A percentile compares a stretch with the other conserved stretches of the same genome.
These are phyloP conservation scores for Podila horticola DNA, from an alignment of 192 early-diverging fungal genomes.

Conservation along the genomic window DNA sequence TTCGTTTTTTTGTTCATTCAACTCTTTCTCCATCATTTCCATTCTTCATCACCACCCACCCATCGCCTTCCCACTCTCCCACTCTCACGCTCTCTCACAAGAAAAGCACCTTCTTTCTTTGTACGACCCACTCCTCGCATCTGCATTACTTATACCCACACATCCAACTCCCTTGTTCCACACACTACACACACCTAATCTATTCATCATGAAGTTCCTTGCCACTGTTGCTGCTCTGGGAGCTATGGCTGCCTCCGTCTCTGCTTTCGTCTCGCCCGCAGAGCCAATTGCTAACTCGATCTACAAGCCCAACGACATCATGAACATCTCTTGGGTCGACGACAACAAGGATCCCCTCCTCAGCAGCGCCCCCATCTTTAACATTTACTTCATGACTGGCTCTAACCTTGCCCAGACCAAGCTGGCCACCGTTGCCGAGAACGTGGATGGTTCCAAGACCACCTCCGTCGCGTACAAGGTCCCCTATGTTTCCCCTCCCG, in stretches of 20 bases:
- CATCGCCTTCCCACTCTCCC: neutral
- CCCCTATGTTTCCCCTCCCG: conserved; percentile 31
- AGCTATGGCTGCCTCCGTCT: conserved; percentile 20
- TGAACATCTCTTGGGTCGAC: conserved; percentile 34
- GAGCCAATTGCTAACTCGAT: conserved; percentile 18
- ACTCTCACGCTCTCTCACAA: neutral
- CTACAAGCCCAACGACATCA: conserved; percentile 28
- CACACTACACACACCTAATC: neutral
- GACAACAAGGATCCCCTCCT: conserved; percentile 10
- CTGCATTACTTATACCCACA: neutral
- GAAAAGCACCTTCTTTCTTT: too few relatives aligned
- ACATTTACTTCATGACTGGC: conserved; percentile 43
- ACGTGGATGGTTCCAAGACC: conserved; percentile 1
- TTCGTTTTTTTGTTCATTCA: too few relatives aligned
- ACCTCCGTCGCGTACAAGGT: conserved; percentile 13
- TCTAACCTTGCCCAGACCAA: conserved; percentile 12
- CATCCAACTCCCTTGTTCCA: neutral
- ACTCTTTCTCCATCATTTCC: neutral
- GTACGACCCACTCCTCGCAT: neutral
- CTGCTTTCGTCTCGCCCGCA: conserved; percentile 37
- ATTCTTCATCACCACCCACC: neutral
- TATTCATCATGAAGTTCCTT: conserved; percentile 35
- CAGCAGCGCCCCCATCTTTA: conserved; percentile 19
- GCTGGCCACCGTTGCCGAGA: conserved; percentile 17
- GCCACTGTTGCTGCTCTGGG: conserved; percentile 19